Evolutionary conservation across 2,329 filamentous ascomycete species (phyloP).

Genomic region (Ceratocystis ficicola): DNA sequence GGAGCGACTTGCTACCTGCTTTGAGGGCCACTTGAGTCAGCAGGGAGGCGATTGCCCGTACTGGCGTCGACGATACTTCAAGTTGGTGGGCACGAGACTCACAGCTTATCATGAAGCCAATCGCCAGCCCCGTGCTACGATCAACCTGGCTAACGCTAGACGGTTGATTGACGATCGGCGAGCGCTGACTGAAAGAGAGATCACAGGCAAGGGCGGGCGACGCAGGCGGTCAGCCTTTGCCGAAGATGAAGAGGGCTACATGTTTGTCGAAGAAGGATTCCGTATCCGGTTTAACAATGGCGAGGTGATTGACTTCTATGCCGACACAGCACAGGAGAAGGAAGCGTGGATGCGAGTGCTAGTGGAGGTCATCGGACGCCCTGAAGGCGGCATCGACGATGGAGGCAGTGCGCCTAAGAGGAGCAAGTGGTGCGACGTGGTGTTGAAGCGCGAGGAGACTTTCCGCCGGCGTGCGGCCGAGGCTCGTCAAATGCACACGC

Average conservation of each 20-base stretch:
- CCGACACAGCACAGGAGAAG: slow-evolving; percentile 76
- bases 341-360: slow-evolving; percentile 91
- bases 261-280: slow-evolving; percentile 99
- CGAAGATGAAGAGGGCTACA: slow-evolving; percentile 97
- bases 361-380: slow-evolving; percentile 53
- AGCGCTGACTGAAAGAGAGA: slow-evolving; percentile 71
- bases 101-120: slow-evolving; percentile 95
- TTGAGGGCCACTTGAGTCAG: slow-evolving; percentile 84
- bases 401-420: slow-evolving; percentile 37
- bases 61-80: slow-evolving; percentile 97
- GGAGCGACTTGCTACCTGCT: slow-evolving; percentile 61
- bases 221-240: slow-evolving; percentile 90
- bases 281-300: slow-evolving; percentile 97
- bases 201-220: slow-evolving; percentile 59
- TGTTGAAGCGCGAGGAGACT: slow-evolving; percentile 51
- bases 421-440: slow-evolving; percentile 55
- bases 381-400: slow-evolving; percentile 34
- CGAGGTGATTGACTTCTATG: slow-evolving; percentile 97
- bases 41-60: slow-evolving; percentile 98
- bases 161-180: slow-evolving; percentile 88
- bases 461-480: slow-evolving; percentile 44
- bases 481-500: slow-evolving; percentile 37
- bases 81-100: slow-evolving; percentile 76
- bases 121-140: slow-evolving; percentile 86
- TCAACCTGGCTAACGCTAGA: slow-evolving; percentile 86